Percentiles rank a stretch among this genome's conserved stretches.
phyloP scores from a whole-genome alignment of 2,329 filamentous ascomycete species.

The Sclerotinia subarctica region DNA sequence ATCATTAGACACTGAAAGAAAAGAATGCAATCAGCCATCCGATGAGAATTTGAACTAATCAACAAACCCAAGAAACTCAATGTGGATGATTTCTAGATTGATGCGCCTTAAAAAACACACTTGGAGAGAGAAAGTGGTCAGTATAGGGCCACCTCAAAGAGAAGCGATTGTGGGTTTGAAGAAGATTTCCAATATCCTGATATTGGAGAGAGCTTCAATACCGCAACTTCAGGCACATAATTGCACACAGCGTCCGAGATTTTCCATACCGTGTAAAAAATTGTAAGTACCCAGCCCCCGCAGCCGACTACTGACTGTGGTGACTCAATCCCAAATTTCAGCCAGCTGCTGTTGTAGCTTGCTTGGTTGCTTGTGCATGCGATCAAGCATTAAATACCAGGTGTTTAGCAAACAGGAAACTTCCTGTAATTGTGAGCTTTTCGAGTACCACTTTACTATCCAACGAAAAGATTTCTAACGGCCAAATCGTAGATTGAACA shows the following conservation, averaged over 20 bases:
- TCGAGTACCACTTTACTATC: neutral
- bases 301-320: neutral
- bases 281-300: neutral
- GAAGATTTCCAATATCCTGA: neutral
- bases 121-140: neutral
- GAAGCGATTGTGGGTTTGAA: neutral
- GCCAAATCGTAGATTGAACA: neutral
- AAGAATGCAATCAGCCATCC: neutral
- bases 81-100: neutral
- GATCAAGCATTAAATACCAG: neutral
- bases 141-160: neutral
- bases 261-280: neutral
- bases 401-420: neutral
- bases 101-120: neutral
- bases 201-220: neutral
- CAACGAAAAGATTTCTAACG: neutral
- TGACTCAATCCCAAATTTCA: neutral
- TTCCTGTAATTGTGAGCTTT: neutral
- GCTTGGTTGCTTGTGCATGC: neutral
- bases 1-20: neutral
- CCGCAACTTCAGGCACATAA: too few species aligned
- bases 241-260: neutral
- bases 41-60: neutral
- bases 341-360: neutral
- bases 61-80: too few species aligned